Base-by-base conservation (phyloP, 441 rosid genomes). In the Dalechampia spathulata region DNA sequence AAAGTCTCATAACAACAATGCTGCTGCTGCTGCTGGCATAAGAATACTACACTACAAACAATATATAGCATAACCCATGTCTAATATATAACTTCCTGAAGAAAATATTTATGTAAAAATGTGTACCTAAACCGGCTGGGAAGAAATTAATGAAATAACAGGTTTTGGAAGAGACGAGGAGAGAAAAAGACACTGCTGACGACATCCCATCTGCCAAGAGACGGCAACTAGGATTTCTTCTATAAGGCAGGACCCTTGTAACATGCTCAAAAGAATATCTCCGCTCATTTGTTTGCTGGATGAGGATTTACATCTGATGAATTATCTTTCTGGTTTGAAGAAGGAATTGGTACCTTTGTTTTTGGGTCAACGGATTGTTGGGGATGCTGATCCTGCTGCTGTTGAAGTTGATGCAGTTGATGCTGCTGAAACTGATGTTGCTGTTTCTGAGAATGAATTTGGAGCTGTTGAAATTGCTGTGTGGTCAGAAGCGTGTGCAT, bases 371-470 rank as follows among this genome's bases (percentile, higher is more conserved):
- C 88, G 11, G 70, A 58, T 61, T 76, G 83, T n/a, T n/a, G n/a
- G n/a, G n/a, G n/a, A n/a, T n/a, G n/a, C n/a, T n/a, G n/a, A n/a
- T n/a, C n/a, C n/a, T n/a, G n/a, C n/a, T n/a, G n/a, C n/a, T n/a
- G n/a, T n/a, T 68, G 83, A 15, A 75, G 92, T 47, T 86, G 96
- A 1, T 73, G 83, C 45, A 74, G 84, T 47, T 79, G 83, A 47
- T 71, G 83, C 63, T 79, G 73, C 12, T 50, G 52, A n/a, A n/a
- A n/a, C n/a, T 73, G 85, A 20, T 78, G 89, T 23, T 77, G 92
- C 67, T 86, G 96, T 74, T 92, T 85, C 82, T 93, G 99, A n/a
- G 96, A 75, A 39, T 90, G 93, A 69, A 93, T 85, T 69, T 90
- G 97, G 59, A 93, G 95, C 65, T 90, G 97, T 65, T 93, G 97